Evolutionary conservation across 345 rosid species (phyloP).

Genomic region (Bruguiera parviflora): DNA sequence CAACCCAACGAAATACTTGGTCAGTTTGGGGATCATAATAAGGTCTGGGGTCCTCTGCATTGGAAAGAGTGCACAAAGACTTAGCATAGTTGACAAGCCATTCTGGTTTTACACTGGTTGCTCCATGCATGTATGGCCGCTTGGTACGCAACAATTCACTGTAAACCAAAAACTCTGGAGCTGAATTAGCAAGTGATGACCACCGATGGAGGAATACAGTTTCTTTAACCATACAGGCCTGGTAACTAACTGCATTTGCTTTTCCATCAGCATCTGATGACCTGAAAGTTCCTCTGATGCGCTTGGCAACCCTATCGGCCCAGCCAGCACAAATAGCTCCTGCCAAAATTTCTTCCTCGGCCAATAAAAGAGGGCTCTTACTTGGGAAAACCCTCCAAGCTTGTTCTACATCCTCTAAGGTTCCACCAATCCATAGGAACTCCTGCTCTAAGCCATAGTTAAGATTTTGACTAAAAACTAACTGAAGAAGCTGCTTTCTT

Average conservation of each 20-base stretch:
- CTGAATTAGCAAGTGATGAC: constrained; percentile 60
- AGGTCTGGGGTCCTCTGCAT: constrained; percentile 57
- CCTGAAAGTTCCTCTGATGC: constrained; percentile 33
- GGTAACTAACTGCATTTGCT: constrained; percentile 50
- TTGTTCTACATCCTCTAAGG: constrained; percentile 52
- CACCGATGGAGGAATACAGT: constrained; percentile 67
- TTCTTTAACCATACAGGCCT: constrained; percentile 68
- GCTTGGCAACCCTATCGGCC: constrained; percentile 88
- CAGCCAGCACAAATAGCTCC: constrained; percentile 92
- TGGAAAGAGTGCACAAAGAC: constrained; percentile 55
- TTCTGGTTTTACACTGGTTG: constrained; percentile 64
- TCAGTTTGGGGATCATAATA: constrained; percentile 55
- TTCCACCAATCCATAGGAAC: constrained; percentile 81
- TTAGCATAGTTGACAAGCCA: constrained; percentile 71
- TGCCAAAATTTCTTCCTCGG: constrained; percentile 71
- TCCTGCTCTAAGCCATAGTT: constrained; percentile 27
- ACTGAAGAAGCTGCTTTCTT: constrained; percentile 70
- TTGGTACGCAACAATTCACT: constrained; percentile 65
- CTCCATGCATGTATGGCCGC: constrained; percentile 83
- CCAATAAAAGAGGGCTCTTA: constrained; percentile 45
- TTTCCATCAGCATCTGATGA: constrained; percentile 39
- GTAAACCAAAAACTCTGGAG: constrained; percentile 88
- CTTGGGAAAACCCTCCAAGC: constrained; percentile 57
- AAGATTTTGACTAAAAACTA: constrained; percentile 53
- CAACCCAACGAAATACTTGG: constrained; percentile 50